Evolutionary conservation across 768 basidiomycete genomes (phyloP), one percentile per base, ranked within the genome.

Genomic region (Mycena kentingensis): DNA sequence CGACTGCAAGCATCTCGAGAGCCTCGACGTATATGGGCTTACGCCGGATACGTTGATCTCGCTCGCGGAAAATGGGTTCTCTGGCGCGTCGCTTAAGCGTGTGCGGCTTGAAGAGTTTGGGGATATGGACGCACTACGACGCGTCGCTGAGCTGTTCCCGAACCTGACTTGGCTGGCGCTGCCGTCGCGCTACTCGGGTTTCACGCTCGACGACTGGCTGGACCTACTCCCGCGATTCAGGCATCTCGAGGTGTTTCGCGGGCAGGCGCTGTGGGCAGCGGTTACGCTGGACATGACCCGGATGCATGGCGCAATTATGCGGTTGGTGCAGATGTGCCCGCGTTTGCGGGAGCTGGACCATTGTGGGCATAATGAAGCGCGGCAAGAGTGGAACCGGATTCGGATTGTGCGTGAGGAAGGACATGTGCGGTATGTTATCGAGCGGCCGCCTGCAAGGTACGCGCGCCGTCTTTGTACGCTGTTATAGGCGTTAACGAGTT

Each of bases 321-420:
- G 69, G 41, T 64, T 80, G 5, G 70, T 76, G 2, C 63, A 68
- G 38, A 51, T 66, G 3, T 76, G 76, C 49, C 75, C 77, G 26
- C 66, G 71, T 28, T 65, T 81, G 31, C 65, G 67, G 32, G 70
- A 75, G 54, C 60, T 80, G 7, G 78, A 79, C 50, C 73, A 79
- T 55, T 67, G 67, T 19, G 63, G 69, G 27, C 66, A 64, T 28
- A 63, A 75, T 46, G 59, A 65, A 18, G 71, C 72, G 19, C 55
- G 70, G 34, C 60, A 65, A 10, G 70, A 65, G 4, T 65, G 49
- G 43, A 75, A 70, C 46, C 60, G 73, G 37, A 74, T 80, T 41
- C 63, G 68, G 13, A 73, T 80, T 35, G 58, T 64, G 18, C 70
- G 75, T 47, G 65, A 70, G 26, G 63, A 57, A 13, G 63, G 63